These are phyloP conservation scores for Microsporum audouinii DNA, from an alignment of 2,329 filamentous ascomycete genomes.

Conservation along the genomic window DNA sequence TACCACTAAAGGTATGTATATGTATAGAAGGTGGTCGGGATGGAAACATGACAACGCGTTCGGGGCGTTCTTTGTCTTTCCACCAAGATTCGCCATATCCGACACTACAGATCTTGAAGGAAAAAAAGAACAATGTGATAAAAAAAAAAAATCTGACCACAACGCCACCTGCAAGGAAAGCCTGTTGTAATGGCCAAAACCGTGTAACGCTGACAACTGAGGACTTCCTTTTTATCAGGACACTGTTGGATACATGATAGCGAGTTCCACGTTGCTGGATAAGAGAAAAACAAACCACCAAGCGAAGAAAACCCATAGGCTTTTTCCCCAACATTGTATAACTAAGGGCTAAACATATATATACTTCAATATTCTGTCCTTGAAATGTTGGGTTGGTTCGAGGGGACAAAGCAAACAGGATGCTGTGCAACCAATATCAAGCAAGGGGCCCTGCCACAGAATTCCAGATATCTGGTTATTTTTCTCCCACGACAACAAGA, in stretches of 20 bases:
- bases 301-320: background rate
- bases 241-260: no score
- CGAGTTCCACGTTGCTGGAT: background rate
- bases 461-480: no score
- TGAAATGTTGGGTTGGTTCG: background rate
- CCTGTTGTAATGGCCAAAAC: background rate
- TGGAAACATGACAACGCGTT: no score
- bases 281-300: background rate
- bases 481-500: no score
- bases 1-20: no score
- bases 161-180: background rate
- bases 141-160: background rate
- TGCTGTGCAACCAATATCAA: no score
- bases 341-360: no score
- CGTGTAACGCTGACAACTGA: background rate
- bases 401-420: no score
- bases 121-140: background rate
- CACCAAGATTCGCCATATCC: background rate
- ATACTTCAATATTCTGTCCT: background rate
- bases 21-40: no score
- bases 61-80: background rate
- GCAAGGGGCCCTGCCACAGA: background rate
- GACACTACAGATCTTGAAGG: background rate
- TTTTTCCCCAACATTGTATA: no score
- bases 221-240: background rate